Base-by-base conservation (phyloP, 2,329 filamentous ascomycete genomes). In the Talaromyces islandicus region DNA sequence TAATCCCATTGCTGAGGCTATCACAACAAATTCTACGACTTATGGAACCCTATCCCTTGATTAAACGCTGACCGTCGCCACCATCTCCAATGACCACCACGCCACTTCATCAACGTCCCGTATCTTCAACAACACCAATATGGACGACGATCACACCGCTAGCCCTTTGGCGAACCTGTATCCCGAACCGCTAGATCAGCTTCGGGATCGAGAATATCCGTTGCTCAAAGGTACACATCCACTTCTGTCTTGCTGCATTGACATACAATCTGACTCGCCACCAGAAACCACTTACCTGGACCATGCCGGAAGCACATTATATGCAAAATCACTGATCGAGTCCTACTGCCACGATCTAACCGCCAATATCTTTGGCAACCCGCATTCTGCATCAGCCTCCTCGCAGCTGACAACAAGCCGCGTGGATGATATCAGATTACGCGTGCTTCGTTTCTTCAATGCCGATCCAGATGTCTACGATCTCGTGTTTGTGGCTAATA, bases 231-330 rank as follows among this genome's bases (percentile, higher is more conserved):
- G 76, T 77, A 24, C 43, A 30, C 35, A 9, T 11, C 57, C 25
- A 11, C 17, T 7, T 38, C 30, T 35, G 1, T 25, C 27, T 19
- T 51, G 55, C 11, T 48, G 19, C 38, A 57, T 43, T 57, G 12
- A 57, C 19, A 19, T 17, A n/a, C 21, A 19, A 11, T 46, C 43
- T 46, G 24, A 46, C 25, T 25, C 27, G 21, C 32, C 27, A 62
- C 17, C 59, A 93, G 90, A 83, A 57, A 85, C 85, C 10, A 81
- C 87, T 53, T 97, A 97, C 73, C 87, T 97, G 60, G 93, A 97
- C 68, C 92, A 97, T 88, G 92, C 92, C 0, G 93, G 92, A n/a
- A 90, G 91, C n/a, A 93, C 92, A 0, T 80, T 89, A 0, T 91
- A 89, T 70, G 81, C 91, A 48, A 93, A 89, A 72, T 92, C 90